Conservation (phyloP, 768 basidiomycete genomes). For the Suillus sp. region DNA sequence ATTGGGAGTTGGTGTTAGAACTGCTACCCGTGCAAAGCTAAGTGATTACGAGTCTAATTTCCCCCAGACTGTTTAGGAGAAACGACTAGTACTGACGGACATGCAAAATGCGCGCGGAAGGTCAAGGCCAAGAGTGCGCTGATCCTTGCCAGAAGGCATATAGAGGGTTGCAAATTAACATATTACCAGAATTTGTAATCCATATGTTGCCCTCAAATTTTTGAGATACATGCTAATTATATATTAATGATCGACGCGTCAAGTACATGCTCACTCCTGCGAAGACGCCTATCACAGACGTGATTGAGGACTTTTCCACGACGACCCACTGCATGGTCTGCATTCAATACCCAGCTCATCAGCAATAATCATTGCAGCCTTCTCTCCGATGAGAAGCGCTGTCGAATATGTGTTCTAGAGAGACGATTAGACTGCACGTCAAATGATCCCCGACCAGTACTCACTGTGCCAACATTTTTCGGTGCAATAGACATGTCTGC, state of each 20-base stretch:
- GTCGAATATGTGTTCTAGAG: conserved; percentile 42
- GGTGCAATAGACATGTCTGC: conserved; percentile 49
- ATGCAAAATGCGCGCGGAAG: neutral
- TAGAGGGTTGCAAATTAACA: neutral
- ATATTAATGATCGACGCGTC: neutral
- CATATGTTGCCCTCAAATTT: neutral
- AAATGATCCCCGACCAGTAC: neutral
- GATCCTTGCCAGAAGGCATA: neutral
- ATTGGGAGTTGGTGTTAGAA: neutral
- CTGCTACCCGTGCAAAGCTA: neutral
- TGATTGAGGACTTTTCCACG: neutral
- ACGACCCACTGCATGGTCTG: neutral
- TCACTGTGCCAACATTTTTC: conserved; percentile 35
- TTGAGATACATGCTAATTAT: neutral
- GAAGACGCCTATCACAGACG: neutral
- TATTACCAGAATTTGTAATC: neutral
- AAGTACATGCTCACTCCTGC: neutral
- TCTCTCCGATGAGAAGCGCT: conserved; percentile 51
- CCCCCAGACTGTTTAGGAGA: too few species aligned
- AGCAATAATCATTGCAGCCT: conserved; percentile 57
- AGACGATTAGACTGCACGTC: neutral
- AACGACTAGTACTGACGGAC: neutral
- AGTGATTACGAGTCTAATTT: neutral
- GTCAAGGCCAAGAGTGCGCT: neutral
- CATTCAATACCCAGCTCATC: conserved; percentile 43